phyloP scores from a whole-genome alignment of 179 eudicot genomes.

The Kewa caespitosa region DNA sequence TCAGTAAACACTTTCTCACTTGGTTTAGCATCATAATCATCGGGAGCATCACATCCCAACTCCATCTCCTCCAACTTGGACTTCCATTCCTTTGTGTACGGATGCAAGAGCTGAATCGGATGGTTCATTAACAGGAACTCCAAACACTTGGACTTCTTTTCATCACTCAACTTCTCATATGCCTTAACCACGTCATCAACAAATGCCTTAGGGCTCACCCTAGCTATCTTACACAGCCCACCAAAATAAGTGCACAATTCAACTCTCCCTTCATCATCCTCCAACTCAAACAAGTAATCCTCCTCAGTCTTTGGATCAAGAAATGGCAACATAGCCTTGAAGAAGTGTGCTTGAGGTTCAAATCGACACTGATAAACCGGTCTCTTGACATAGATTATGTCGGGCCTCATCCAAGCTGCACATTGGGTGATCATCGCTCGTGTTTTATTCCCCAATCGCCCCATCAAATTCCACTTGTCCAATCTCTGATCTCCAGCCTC shows the following conservation, averaged over 20 bases:
- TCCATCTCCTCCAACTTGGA: slow-evolving; percentile 91
- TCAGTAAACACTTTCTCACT: slow-evolving; percentile 50
- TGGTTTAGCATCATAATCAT: slow-evolving; percentile 49
- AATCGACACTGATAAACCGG: slow-evolving; percentile 90
- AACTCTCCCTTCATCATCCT: slow-evolving; percentile 69
- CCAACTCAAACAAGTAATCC: slow-evolving; percentile 67
- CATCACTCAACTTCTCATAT: slow-evolving; percentile 84
- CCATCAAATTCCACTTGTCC: slow-evolving; percentile 98
- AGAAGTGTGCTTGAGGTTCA: slow-evolving; percentile 86
- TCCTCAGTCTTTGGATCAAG: slow-evolving; percentile 71
- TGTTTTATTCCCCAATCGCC: slow-evolving; percentile 75
- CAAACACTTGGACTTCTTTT: slow-evolving; percentile 80
- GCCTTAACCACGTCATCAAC: slow-evolving; percentile 98
- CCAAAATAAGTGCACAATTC: slow-evolving; percentile 80
- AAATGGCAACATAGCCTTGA: slow-evolving; percentile 53
- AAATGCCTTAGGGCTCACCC: slow-evolving; percentile 73
- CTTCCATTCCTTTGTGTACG: slow-evolving; percentile 97
- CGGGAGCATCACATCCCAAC: slow-evolving; percentile 97
- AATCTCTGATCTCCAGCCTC: slow-evolving; percentile 79
- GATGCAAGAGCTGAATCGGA: slow-evolving; percentile 78
- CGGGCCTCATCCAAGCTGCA: slow-evolving; percentile 98
- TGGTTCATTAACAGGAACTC: slow-evolving; percentile 77
- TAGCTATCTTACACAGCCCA: slow-evolving; percentile 86
- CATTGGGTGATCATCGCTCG: slow-evolving; percentile 76
- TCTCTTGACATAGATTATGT: slow-evolving; percentile 80